Evolutionary conservation across 2,329 filamentous ascomycete genomes (phyloP).

Genomic region (Epichloe glyceriae): DNA sequence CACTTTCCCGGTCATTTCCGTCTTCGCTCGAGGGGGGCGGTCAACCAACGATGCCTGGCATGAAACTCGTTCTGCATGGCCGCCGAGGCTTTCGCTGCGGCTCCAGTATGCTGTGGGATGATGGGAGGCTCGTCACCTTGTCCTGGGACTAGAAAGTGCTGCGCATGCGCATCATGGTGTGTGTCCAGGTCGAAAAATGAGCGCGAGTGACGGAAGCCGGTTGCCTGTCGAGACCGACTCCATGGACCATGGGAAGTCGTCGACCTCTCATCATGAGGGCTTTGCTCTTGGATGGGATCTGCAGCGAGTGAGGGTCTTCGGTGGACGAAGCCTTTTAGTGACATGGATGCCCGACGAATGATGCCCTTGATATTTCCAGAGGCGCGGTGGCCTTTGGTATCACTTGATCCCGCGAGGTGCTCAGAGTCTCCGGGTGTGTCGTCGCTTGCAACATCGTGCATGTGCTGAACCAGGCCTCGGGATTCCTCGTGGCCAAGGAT

Average conservation of each 20-base stretch:
- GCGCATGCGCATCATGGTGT: conserved; percentile 13
- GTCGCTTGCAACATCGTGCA: conserved; percentile 21
- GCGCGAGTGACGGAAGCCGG: conserved; percentile 35
- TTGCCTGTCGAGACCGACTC: conserved; percentile 37
- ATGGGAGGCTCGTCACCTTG: conserved; percentile 42
- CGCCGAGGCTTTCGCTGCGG: conserved; percentile 48
- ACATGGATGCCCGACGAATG: conserved; percentile 42
- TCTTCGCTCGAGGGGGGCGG: conserved; percentile 28
- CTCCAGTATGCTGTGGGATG: conserved; percentile 46
- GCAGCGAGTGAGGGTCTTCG: conserved; percentile 31
- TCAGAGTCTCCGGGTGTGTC: conserved; percentile 16
- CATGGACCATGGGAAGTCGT: conserved; percentile 37
- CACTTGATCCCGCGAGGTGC: conserved; percentile 9
- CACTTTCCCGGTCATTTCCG: conserved; percentile 47
- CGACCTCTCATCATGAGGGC: conserved; percentile 19
- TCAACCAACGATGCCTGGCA: conserved; percentile 28
- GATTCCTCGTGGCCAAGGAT: conserved; percentile 23
- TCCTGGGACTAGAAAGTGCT: conserved; percentile 32
- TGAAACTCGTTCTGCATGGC: conserved; percentile 44
- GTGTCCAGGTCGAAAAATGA: conserved; percentile 30
- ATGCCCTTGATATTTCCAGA: conserved; percentile 33
- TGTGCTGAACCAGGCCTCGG: conserved; percentile 15
- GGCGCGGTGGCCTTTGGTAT: conserved; percentile 14
- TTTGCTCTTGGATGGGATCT: conserved; percentile 17
- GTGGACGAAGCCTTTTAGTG: conserved; percentile 38